Percentiles rank a stretch among this genome's conserved stretches.
These are phyloP conservation scores for Eragrostis nindensis DNA, from an alignment of 176 grass and related monocot species.

Conservation along the genomic window DNA sequence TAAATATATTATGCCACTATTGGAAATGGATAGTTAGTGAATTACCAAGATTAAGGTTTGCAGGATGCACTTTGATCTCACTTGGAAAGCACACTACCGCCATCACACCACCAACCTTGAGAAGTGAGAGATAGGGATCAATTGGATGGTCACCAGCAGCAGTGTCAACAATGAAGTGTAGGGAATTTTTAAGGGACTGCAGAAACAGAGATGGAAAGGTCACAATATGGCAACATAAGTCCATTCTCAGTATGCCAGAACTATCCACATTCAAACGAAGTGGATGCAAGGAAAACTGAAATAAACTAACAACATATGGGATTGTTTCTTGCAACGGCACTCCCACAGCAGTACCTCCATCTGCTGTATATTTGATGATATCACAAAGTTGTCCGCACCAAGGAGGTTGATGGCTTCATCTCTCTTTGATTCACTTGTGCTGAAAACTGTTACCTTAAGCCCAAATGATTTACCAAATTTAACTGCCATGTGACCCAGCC, in stretches of 20 bases:
- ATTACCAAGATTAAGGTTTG: conserved; percentile 57
- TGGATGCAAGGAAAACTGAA: background rate
- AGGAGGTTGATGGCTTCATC: conserved; percentile 70
- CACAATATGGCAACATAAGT: background rate
- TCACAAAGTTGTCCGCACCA: conserved; percentile 74
- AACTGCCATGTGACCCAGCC: conserved; percentile 74
- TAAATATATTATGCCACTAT: background rate
- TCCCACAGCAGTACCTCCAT: conserved; percentile 60
- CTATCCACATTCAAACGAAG: background rate
- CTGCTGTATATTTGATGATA: conserved; percentile 67
- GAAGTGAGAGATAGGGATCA: conserved; percentile 67
- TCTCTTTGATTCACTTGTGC: conserved; percentile 77
- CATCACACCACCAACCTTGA: conserved; percentile 69
- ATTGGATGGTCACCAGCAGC: conserved; percentile 75
- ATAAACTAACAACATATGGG: background rate
- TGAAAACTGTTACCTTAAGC: conserved; percentile 71
- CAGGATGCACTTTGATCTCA: conserved; percentile 67
- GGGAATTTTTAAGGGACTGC: conserved; percentile 56
- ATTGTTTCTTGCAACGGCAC: background rate
- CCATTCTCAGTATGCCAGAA: background rate
- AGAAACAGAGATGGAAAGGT: background rate
- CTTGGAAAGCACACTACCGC: conserved; percentile 58
- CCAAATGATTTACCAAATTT: conserved; percentile 88
- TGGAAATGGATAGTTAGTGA: background rate
- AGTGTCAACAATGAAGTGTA: conserved; percentile 81